Evolutionary conservation across 345 rosid species (phyloP), one percentile per base, ranked within the genome.

Genomic region (Laguncularia racemosa): DNA sequence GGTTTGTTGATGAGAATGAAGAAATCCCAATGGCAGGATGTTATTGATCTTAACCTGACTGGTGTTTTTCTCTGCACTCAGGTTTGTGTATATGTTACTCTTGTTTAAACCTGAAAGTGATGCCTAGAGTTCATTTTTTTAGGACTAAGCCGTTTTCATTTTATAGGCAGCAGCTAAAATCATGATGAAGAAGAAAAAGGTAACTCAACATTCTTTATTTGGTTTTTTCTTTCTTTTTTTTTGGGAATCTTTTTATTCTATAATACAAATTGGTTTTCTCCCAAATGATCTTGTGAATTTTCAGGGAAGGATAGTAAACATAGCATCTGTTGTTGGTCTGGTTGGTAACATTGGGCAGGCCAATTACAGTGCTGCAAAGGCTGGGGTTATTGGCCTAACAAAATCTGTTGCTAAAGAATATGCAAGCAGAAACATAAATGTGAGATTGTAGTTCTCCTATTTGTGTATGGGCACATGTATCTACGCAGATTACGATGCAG

Each of bases 351-450:
- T 53, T 20, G 99, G 99, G 26, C 99, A 93, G 83, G 96, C 97
- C 66, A 93, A 93, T 82, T 93, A 89, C 64, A 85, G 92, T 69
- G 99, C 99, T 33, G 95, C 99, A 17, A 93, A 93, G 77, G 99
- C 92, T 19, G 97, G 99, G 68, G 99, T 93, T 66, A 93, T 93
- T 77, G 86, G 95, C 47, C 56, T 93, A 19, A 86, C 97, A 59
- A 93, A 93, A 72, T 64, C 81, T 66, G 88, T 73, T 56, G 99
- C 99, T 19, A 90, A 67, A 78, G 99, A 93, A 70, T 87, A 81
- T 77, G 82, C 95, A 3, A 76, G 95, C 86, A 79, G 99, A 79
- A 87, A 85, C 61, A 88, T 93, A 28, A 93, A 78, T 71, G 99
- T 85, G 58, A 61, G 84, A 26, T 57, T 64, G 61, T 40, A 6